Conservation (phyloP, 805 yeast genomes). For the Pichia manshurica region DNA sequence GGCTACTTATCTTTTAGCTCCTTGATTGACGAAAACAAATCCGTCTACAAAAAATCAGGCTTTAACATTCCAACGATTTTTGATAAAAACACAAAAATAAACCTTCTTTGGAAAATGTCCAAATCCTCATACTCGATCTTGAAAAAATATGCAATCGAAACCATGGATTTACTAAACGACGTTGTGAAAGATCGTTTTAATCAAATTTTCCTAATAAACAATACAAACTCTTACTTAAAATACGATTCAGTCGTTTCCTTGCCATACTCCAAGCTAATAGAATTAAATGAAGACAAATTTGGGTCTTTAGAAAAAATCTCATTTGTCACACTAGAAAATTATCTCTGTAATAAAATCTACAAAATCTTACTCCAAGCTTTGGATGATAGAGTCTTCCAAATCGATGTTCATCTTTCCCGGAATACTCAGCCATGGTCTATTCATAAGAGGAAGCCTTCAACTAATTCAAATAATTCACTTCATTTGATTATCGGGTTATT, state of each 20-base stretch:
- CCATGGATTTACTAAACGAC: constrained; percentile 67
- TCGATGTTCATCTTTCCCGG: constrained; percentile 28
- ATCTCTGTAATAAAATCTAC: constrained; percentile 53
- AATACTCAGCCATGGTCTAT: constrained; percentile 32
- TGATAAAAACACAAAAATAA: constrained; percentile 71
- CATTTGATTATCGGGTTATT: constrained; percentile 54
- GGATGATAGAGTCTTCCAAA: constrained; percentile 41
- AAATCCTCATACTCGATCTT: constrained; percentile 57
- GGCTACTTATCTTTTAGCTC: constrained; percentile 70
- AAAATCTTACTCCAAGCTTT: constrained; percentile 52
- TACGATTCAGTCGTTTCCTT: constrained; percentile 61
- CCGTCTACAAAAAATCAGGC: constrained; percentile 49
- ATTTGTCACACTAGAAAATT: constrained; percentile 64
- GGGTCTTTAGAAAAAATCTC: constrained; percentile 69
- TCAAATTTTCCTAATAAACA: constrained; percentile 61
- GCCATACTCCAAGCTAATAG: constrained; percentile 37
- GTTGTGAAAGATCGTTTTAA: constrained; percentile 80
- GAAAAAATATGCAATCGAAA: constrained; percentile 60
- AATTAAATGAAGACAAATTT: constrained; percentile 40
- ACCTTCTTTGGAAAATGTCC: constrained; percentile 77
- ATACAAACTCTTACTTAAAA: constrained; percentile 47
- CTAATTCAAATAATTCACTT: constrained; percentile 25
- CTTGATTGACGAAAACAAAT: constrained; percentile 38
- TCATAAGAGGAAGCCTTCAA: constrained; percentile 48
- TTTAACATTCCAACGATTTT: constrained; percentile 70